These are phyloP conservation scores for Lyophyllum decastes DNA, from an alignment of 768 basidiomycete genomes.

Conservation along the genomic window DNA sequence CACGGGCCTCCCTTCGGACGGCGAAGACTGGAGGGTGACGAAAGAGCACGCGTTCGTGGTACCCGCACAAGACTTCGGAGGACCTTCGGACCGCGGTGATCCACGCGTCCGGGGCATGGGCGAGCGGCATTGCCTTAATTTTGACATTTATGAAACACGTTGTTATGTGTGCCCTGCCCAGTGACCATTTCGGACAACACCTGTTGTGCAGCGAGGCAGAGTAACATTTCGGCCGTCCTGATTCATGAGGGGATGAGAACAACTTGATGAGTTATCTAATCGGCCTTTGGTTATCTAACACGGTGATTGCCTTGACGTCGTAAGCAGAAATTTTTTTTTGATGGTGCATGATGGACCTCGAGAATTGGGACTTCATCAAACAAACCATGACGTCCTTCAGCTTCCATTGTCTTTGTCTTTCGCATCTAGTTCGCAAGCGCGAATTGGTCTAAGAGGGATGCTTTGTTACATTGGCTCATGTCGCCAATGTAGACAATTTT, in stretches of 20 bases:
- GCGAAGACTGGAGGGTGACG: constrained; percentile 5
- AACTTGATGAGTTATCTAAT: constrained; percentile 23
- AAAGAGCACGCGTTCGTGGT: constrained; percentile 4
- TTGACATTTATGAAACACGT: constrained; percentile 19
- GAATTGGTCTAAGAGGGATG: background rate
- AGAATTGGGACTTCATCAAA: background rate
- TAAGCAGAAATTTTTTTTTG: background rate
- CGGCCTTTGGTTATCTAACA: background rate
- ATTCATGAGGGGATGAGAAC: constrained; percentile 7
- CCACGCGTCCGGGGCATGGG: constrained; percentile 16
- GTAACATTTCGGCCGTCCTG: background rate
- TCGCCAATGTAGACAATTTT: background rate
- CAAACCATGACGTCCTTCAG: too few relatives aligned
- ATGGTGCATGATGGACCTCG: background rate
- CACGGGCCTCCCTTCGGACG: constrained; percentile 10
- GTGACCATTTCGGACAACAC: constrained; percentile 1
- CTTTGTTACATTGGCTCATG: background rate
- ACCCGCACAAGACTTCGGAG: constrained; percentile 11
- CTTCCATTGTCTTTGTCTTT: background rate
- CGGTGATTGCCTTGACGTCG: constrained; percentile 22
- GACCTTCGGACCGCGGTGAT: constrained; percentile 22
- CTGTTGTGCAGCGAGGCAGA: constrained; percentile 9
- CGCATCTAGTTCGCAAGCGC: background rate
- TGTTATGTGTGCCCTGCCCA: constrained; percentile 4
- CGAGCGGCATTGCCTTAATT: constrained; percentile 11